These are phyloP conservation scores for Gnomoniopsis smithogilvyi DNA, from an alignment of 2,329 filamentous ascomycete species.

Conservation along the genomic window DNA sequence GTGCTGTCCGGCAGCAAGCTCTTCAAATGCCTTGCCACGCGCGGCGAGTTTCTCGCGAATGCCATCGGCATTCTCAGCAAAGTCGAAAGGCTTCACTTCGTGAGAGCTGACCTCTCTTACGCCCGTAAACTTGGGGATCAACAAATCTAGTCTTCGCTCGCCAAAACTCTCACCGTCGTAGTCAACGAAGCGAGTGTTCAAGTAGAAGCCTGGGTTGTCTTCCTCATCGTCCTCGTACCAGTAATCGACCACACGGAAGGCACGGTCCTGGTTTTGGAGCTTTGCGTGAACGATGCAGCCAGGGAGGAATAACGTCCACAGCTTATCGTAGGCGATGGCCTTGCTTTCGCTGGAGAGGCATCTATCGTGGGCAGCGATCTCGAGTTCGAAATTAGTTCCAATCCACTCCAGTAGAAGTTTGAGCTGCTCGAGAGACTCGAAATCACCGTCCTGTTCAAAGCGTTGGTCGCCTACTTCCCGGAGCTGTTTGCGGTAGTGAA, in stretches of 20 bases:
- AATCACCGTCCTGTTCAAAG: slow-evolving; percentile 20
- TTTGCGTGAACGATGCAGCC: slow-evolving; percentile 25
- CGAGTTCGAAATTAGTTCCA: slow-evolving; percentile 25
- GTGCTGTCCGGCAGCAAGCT: slow-evolving; percentile 27
- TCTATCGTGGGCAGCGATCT: slow-evolving; percentile 24
- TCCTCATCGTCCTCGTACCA: slow-evolving; percentile 24
- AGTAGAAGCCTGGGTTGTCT: slow-evolving; percentile 21
- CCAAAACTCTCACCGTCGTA: slow-evolving; percentile 34
- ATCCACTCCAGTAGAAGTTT: slow-evolving; percentile 25
- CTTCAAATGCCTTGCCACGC: slow-evolving; percentile 32
- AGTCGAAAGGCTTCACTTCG: slow-evolving; percentile 26
- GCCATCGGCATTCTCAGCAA: slow-evolving; percentile 23
- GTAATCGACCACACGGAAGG: slow-evolving; percentile 26
- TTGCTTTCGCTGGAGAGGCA: slow-evolving; percentile 24
- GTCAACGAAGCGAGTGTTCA: slow-evolving; percentile 28
- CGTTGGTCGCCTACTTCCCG: slow-evolving; percentile 20
- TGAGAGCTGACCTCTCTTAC: slow-evolving; percentile 26
- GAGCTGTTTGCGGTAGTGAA: slow-evolving; percentile 26
- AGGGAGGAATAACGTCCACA: slow-evolving; percentile 30
- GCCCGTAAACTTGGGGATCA: slow-evolving; percentile 27
- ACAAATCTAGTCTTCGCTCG: slow-evolving; percentile 21
- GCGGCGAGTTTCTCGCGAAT: slow-evolving; percentile 23
- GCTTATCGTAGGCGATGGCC: slow-evolving; percentile 24
- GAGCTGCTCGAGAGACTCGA: slow-evolving; percentile 24
- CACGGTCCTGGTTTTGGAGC: slow-evolving; percentile 25